Evolutionary conservation across 2,329 filamentous ascomycete species (phyloP).

Genomic region (Colletotrichum sp.): DNA sequence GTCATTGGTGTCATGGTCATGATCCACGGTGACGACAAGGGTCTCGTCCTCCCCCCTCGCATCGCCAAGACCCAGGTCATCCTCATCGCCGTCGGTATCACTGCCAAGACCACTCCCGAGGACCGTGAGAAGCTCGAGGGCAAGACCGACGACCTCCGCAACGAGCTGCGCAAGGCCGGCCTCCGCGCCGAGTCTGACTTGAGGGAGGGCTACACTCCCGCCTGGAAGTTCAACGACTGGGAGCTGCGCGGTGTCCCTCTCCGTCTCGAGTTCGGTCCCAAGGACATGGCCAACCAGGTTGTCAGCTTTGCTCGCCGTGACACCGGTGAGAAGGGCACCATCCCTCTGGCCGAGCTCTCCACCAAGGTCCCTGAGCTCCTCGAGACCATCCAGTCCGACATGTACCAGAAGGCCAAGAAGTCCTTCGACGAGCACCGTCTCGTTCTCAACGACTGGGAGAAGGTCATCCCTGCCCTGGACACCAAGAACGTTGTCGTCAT

Average conservation of each 20-base stretch:
- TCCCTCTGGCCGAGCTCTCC: constrained; percentile 75
- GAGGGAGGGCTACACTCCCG: constrained; percentile 90
- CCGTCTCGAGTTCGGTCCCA: constrained; percentile 93
- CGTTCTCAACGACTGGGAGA: constrained; percentile 83
- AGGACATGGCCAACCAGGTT: constrained; percentile 85
- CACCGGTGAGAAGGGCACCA: constrained; percentile 80
- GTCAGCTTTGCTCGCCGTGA: constrained; percentile 89
- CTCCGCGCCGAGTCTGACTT: constrained; percentile 83
- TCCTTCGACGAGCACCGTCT: constrained; percentile 83
- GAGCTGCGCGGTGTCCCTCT: constrained; percentile 95
- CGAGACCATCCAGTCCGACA: constrained; percentile 86
- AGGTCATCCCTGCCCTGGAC: constrained; percentile 90
- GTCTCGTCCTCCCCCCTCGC: constrained; percentile 89
- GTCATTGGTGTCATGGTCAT: constrained; percentile 99
- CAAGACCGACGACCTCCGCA: constrained; percentile 74
- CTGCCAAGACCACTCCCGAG: constrained; percentile 82
- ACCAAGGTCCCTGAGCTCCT: constrained; percentile 81
- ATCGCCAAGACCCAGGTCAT: constrained; percentile 87
- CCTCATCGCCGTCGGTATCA: constrained; percentile 92
- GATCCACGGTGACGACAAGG: constrained; percentile 96
- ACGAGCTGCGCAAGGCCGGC: constrained; percentile 72
- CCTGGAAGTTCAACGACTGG: constrained; percentile 99
- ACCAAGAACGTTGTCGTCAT: constrained; percentile 92
- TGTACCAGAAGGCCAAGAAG: constrained; percentile 77
- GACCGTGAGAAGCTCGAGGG: constrained; percentile 78